Evolutionary conservation across 768 basidiomycete genomes (phyloP), one percentile per base, ranked within the genome.

Genomic region (Mycena metata): DNA sequence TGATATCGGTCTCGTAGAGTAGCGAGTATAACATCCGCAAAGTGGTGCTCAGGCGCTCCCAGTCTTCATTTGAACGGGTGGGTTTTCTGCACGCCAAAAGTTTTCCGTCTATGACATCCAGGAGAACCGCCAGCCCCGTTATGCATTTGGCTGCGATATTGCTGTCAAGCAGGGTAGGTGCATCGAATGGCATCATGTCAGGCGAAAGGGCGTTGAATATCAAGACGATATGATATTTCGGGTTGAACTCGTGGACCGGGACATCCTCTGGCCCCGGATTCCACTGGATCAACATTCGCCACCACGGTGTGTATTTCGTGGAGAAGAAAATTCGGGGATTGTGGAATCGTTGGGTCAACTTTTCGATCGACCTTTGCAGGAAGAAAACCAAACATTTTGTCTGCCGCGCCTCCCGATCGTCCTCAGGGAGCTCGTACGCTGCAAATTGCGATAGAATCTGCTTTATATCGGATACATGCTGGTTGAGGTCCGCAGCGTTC

Each of bases 121-220:
- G 35, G 2, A 66, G 50, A 10, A 66, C 65, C 17, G 50, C 65
- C 26, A 66, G 36, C 35, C 47, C 50, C 16, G 23, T 41, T 4
- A 66, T 41, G 42, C 65, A 66, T 42, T 66, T 54, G 24, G 41
- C 19, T 15, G 65, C 65, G 10, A 24, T 41, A n/a, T 51, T 26
- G 26, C 45, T 24, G 30, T 66, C 65, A 45, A 66, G 39, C 24
- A 60, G 19, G 41, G 41, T 21, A 35, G 56, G 26, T n/a, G 13
- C 12, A 16, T 9, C n/a, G 35, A n/a, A 47, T n/a, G 46, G n/a
- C 17, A 66, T 16, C 6, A 66, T 21, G 12, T 49, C 58, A 13
- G 65, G 65, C 35, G 65, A 51, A 33, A 66, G 65, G 6, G 57
- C 65, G 42, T 66, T 66, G 21, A 66, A 39, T n/a, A 66, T 60